Evolutionary conservation across 2,329 filamentous ascomycete species (phyloP), one percentile per base, ranked within the genome.

Genomic region (Trichoderma aggressivum): DNA sequence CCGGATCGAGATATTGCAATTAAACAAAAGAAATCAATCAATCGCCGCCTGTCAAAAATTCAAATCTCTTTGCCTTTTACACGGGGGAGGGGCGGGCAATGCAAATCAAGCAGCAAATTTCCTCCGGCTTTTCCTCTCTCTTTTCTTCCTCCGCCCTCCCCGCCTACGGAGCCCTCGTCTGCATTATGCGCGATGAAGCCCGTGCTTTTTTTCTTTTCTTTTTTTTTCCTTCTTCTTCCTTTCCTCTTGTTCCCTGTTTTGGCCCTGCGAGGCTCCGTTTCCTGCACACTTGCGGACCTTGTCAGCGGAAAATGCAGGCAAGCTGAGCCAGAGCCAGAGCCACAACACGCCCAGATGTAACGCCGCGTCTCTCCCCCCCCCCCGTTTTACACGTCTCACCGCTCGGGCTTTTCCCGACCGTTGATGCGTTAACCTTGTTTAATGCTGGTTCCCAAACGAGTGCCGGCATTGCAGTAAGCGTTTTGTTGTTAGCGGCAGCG

Each of bases 1-100:
- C 47, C 39, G 67, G 59, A 70, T 70, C 67, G 59, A 59, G 47
- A 70, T 70, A 56, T 62, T 70, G 32, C 67, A 55, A 70, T 70
- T 53, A 50, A 60, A 36, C 34, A 50, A 36, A 53, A 12, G 18
- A 36, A 66, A n/a, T n/a, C n/a, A n/a, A 53, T 68, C 55, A 68
- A 68, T 21, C 18, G 50, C 21, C 36, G 63, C 63, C 63, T 66
- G 63, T 30, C 63, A 28, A 28, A 30, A 28, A 39, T 21, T 47
- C 21, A 16, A 43, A 26, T 24, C 18, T 47, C 16, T 32, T 32
- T 68, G 24, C 28, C 56, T 60, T 60, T 60, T 47, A 32, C 50
- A 59, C 53, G 24, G 26, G 24, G 26, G 24, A 18, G 14, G 55
- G 28, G 26, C 3, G 24, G 16, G 28, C 28, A 59, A 59, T 10